Conservation (phyloP, 495 filamentous ascomycete genomes). For the Saxophila tyrrhenica region DNA sequence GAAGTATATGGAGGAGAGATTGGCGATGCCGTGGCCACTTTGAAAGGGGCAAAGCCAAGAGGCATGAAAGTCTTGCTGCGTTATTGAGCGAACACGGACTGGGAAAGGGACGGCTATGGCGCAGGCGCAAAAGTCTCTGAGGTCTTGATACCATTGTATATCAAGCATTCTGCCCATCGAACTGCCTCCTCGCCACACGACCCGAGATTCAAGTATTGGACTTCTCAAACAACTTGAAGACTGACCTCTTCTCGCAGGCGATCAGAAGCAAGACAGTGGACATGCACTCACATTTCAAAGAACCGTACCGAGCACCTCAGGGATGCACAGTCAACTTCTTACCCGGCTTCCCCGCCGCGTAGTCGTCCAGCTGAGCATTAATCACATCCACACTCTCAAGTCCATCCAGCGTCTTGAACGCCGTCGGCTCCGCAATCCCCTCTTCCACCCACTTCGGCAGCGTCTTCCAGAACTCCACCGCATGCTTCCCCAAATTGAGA, state of each 20-base stretch:
- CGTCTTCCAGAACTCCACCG: neutral
- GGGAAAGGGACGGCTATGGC: neutral
- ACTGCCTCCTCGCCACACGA: too few relatives aligned
- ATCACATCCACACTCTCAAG: neutral
- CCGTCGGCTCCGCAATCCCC: neutral
- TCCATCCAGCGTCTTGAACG: neutral
- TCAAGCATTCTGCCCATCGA: neutral
- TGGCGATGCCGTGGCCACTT: conserved; percentile 39
- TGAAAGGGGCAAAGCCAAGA: neutral
- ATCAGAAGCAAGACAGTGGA: too few relatives aligned
- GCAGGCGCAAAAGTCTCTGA: neutral
- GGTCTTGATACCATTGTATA: neutral
- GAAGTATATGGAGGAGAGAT: conserved; percentile 74
- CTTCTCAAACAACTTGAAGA: too few relatives aligned
- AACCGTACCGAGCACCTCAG: too few relatives aligned
- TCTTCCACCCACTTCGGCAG: neutral
- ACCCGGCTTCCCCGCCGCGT: neutral
- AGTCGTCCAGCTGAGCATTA: neutral
- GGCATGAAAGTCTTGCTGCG: neutral
- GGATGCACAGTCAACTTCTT: neutral
- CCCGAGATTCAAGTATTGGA: too few relatives aligned
- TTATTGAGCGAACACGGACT: too few relatives aligned
- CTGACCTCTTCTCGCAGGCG: too few relatives aligned
- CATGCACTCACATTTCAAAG: too few relatives aligned
- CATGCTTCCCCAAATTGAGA: neutral